phyloP scores from a whole-genome alignment of 2,329 filamentous ascomycete species.

The Aspergillus floridensis region DNA sequence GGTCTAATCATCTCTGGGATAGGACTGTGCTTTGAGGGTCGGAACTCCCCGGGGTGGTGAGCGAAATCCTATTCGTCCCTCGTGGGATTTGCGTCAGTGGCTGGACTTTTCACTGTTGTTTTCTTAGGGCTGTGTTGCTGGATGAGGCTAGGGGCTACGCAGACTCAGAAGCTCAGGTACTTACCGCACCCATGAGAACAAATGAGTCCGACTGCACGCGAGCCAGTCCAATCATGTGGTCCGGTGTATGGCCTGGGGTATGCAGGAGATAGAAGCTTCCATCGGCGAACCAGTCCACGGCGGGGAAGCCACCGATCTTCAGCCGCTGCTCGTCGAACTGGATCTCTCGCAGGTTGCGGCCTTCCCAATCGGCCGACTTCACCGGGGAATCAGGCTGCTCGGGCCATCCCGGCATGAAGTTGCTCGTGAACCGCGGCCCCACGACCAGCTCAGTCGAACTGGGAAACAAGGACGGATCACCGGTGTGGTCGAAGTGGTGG shows the following conservation, averaged over 20 bases:
- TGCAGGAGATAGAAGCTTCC: conserved; percentile 55
- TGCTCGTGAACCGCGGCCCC: conserved; percentile 22
- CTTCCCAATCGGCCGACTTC: conserved; percentile 14
- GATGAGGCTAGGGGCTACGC: too few relatives aligned
- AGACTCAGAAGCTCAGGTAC: too few relatives aligned
- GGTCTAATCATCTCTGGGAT: too few relatives aligned
- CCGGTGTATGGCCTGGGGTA: conserved; percentile 35
- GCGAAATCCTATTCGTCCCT: too few relatives aligned
- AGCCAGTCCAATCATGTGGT: conserved; percentile 29
- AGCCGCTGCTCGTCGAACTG: conserved; percentile 9
- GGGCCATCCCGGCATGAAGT: conserved; percentile 20
- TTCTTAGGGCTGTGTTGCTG: too few relatives aligned
- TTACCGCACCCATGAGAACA: conserved; percentile 25
- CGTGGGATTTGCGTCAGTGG: too few relatives aligned
- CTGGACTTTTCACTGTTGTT: too few relatives aligned
- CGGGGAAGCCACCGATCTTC: conserved; percentile 35
- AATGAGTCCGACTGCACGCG: conserved; percentile 27
- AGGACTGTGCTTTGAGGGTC: too few relatives aligned
- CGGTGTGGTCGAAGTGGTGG: conserved; percentile 32
- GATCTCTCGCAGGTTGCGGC: conserved; percentile 21
- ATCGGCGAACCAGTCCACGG: conserved; percentile 54
- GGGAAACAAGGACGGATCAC: conserved; percentile 26
- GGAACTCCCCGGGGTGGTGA: too few relatives aligned
- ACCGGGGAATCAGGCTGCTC: conserved; percentile 18
- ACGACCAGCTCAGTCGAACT: conserved; percentile 22